Conservation (phyloP, 2,329 filamentous ascomycete species). For the Ophiostoma ips region DNA sequence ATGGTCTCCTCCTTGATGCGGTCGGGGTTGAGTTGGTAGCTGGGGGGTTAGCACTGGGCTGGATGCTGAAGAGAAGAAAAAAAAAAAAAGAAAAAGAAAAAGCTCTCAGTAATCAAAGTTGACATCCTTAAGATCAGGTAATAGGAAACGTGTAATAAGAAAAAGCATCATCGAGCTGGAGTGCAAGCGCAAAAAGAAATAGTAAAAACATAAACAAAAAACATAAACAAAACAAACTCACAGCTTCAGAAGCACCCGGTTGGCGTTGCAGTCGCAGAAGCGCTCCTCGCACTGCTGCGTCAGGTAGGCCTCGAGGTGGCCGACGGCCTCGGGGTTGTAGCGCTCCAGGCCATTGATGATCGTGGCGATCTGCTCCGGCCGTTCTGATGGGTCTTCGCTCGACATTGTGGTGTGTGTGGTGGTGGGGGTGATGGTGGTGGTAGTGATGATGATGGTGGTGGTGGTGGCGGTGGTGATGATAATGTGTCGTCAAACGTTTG, state of each 20-base stretch:
- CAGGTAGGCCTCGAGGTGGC: constrained; percentile 87
- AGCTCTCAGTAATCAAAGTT: constrained; percentile 39
- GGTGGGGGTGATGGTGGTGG: background rate
- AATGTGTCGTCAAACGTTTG: background rate
- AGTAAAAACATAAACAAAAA: background rate
- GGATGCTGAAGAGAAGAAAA: background rate
- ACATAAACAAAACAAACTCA: constrained; percentile 39
- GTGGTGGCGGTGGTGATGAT: background rate
- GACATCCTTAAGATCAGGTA: constrained; percentile 76
- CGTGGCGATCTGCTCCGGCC: constrained; percentile 79
- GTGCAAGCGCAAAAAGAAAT: constrained; percentile 5
- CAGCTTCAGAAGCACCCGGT: constrained; percentile 92
- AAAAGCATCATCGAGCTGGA: constrained; percentile 50
- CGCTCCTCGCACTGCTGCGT: constrained; percentile 88
- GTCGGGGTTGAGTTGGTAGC: constrained; percentile 99
- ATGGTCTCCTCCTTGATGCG: constrained; percentile 92
- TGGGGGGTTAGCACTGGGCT: constrained; percentile 24
- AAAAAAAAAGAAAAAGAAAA: constrained; percentile 13
- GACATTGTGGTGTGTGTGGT: constrained; percentile 31
- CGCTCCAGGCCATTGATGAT: constrained; percentile 96
- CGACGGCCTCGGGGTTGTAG: constrained; percentile 96
- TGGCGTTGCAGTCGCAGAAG: constrained; percentile 92
- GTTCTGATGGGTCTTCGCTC: constrained; percentile 77
- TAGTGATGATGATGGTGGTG: background rate
- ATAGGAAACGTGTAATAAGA: constrained; percentile 96